A percentile compares a stretch with the other conserved stretches of the same genome.
Conservation (phyloP, 2,329 filamentous ascomycete genomes). For the Hypoxylon sp. region DNA sequence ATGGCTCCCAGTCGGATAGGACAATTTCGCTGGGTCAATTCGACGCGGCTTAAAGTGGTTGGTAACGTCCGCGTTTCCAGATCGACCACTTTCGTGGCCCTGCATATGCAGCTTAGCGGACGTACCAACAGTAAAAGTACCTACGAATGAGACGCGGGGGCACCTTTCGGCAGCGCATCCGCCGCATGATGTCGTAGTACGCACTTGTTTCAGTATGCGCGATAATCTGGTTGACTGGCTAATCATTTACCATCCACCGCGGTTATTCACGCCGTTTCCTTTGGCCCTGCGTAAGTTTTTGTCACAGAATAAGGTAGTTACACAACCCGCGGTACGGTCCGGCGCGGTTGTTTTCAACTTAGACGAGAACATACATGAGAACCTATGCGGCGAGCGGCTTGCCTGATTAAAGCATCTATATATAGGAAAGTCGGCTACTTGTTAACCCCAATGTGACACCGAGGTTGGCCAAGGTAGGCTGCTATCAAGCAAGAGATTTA, state of each 20-base stretch:
- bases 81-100: constrained; percentile 22
- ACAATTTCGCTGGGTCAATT: constrained; percentile 12
- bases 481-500: background rate
- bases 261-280: constrained; percentile 23
- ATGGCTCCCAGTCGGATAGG: constrained; percentile 21
- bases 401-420: background rate
- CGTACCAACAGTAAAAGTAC: constrained; percentile 15
- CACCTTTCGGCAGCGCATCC: constrained; percentile 31
- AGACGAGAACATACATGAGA: constrained; percentile 5
- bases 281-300: constrained; percentile 4
- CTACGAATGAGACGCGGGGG: constrained; percentile 34
- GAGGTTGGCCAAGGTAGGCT: background rate
- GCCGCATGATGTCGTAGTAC: constrained; percentile 23
- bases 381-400: constrained; percentile 8
- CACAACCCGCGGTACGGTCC: constrained; percentile 30
- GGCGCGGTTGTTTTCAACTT: constrained; percentile 22
- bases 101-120: constrained; percentile 35
- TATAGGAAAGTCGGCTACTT: background rate
- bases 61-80: constrained; percentile 25
- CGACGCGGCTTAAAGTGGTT: constrained; percentile 19
- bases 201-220: constrained; percentile 30
- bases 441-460: constrained; percentile 5
- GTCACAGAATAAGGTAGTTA: constrained; percentile 9
- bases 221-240: constrained; percentile 16
- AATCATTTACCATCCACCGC: constrained; percentile 26